Base-by-base conservation (phyloP, 768 basidiomycete species). In the Exidia glandulosa region DNA sequence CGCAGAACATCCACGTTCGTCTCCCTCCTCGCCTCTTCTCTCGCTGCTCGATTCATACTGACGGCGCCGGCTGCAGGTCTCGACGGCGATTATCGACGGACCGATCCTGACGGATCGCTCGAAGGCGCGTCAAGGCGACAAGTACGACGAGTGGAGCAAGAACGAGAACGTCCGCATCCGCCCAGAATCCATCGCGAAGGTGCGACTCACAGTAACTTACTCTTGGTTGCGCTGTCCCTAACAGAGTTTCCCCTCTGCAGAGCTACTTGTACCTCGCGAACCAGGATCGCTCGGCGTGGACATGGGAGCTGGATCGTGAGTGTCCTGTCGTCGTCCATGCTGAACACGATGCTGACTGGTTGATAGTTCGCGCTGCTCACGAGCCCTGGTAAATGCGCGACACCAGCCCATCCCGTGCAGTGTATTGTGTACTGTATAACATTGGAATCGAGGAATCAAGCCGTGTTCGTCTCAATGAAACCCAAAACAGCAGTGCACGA, bases 281-380 rank as follows among this genome's bases (percentile, higher is more conserved):
- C 57, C 88, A 89, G 71, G 85, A 87, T 57, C 77, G 81, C 31
- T 85, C 85, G 41, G 79, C 85, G 5, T 87, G 81, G 85, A 84
- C 86, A 9, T 90, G 87, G 86, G 88, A 90, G 67, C 75, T 90
- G 31, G 88, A 90, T 63, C 74, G 87, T 88, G 66, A 74, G 86
- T 73, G 2, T 56, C 23, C 27, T 27, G 30, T 1, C 19, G n/a
- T 29, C 34, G 1, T 50, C 36, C 13, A 23, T 6, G 1, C 29
- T n/a, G 30, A 13, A 4, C 32, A 13, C 33, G 58, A 0, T 57
- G 56, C 4, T 29, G n/a, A 31, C 30, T 30, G 27, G 25, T 33
- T 59, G 2, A 1, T 52, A 79, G 78, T 80, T 14, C 79, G 79
- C 48, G 77, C 79, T 52, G 79, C 79, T n/a, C 79, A 79, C 50